Evolutionary conservation across 768 basidiomycete species (phyloP), one percentile per base, ranked within the genome.

Genomic region (Pisolithus sp.): DNA sequence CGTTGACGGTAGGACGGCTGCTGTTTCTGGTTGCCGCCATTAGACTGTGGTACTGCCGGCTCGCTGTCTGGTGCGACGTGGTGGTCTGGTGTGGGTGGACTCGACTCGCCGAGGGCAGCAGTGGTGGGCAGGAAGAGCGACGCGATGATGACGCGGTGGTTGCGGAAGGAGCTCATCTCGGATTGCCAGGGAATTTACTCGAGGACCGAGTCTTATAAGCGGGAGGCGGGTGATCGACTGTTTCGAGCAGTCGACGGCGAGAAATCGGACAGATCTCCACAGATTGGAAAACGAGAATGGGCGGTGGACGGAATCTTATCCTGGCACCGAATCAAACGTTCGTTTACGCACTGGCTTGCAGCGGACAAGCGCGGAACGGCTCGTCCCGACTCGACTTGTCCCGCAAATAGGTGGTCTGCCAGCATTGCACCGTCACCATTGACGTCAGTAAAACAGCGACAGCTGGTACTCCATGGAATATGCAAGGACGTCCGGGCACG

Each of bases 41-140:
- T 31, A 31, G 53, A 2, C 44, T 52, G 67, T 51, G 46, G 31
- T 17, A 45, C 13, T 7, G 58, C 46, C 26, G 41, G 37, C 21
- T 53, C 34, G 41, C 51, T 56, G 17, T 57, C 53, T n/a, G 53
- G 59, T 24, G 58, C 38, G 34, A 34, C 5, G 54, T 57, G 49
- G 21, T 64, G 61, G 30, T 75, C 73, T 9, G 83, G 80, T 0
- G 82, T 81, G 0, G 79, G 60, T 0, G 78, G 77, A 13, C 69
- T 65, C 0, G 81, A 81, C 52, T 72, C 71, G 63, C 78, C 81
- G 39, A 82, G 70, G 42, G 83, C 79, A 40, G 81, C 80, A 36
- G 88, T 86, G 53, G 79, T 80, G 36, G 89, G 89, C 34, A 91
- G 81, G 64, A 92, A 90, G 53, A 91, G 81, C n/a, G 86, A 85